Conservation (phyloP, 2,329 filamentous ascomycete genomes). For the Fusarium sp. region DNA sequence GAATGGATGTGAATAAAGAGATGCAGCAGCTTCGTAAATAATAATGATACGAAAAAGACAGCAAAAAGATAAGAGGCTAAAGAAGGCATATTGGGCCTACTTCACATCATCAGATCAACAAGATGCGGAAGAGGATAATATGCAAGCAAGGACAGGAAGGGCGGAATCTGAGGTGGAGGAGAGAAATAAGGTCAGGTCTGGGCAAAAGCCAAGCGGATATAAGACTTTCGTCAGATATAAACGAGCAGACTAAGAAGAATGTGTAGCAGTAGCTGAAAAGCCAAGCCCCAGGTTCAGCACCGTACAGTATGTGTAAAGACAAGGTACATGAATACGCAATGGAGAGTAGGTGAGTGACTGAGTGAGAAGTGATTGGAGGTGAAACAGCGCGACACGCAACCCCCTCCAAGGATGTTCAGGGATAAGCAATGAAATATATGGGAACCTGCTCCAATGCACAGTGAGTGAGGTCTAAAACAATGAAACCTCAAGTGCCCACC, state of each 20-base stretch:
- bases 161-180: conserved; percentile 13
- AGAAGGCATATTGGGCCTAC: conserved; percentile 41
- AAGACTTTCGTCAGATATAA: conserved; percentile 32
- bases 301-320: not conserved
- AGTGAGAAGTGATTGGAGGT: conserved; percentile 23
- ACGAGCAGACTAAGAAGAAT: conserved; percentile 4
- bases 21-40: conserved; percentile 46
- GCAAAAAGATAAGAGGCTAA: conserved; percentile 47
- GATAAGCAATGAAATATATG: not conserved
- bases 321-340: not conserved
- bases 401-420: conserved; percentile 21
- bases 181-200: conserved; percentile 26
- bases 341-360: not conserved
- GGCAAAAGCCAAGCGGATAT: conserved; percentile 42
- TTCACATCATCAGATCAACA: conserved; percentile 33
- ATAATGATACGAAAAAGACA: conserved; percentile 46
- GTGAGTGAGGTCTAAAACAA: conserved; percentile 1
- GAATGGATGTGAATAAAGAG: conserved; percentile 45
- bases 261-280: conserved; percentile 18
- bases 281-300: conserved; percentile 21
- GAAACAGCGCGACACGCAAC: conserved; percentile 41
- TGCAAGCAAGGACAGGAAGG: not conserved
- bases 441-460: not conserved
- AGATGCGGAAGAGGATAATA: conserved; percentile 3
- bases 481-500: conserved; percentile 15